Evolutionary conservation across 129 eudicot genomes (phyloP).

Genomic region (Gnaphalium uliginosum): DNA sequence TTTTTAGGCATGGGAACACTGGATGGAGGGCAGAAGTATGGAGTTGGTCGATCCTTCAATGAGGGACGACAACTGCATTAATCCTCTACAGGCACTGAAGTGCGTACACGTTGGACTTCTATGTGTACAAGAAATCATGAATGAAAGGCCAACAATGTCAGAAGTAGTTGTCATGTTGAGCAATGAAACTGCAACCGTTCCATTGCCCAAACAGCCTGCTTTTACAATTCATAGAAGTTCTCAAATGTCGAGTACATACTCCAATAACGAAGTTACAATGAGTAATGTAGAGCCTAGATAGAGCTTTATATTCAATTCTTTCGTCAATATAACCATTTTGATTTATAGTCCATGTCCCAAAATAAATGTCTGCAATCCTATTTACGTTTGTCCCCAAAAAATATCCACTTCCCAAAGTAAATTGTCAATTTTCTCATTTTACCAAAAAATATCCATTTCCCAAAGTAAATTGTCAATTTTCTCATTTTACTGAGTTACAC

Average conservation of each 20-base stretch:
- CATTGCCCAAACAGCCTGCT: conserved; percentile 39
- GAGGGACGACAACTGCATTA: conserved; percentile 11
- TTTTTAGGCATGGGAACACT: conserved; percentile 41
- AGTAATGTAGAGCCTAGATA: conserved; percentile 32
- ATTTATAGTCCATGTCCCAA: not conserved
- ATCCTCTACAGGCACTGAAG: conserved; percentile 26
- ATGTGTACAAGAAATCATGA: conserved; percentile 36
- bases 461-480: no score
- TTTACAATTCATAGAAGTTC: conserved; percentile 29
- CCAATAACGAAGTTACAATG: conserved; percentile 37
- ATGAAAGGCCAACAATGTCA: conserved; percentile 38
- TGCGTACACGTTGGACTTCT: conserved; percentile 37
- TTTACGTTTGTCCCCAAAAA: no score
- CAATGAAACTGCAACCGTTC: conserved; percentile 33
- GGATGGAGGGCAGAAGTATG: conserved; percentile 33
- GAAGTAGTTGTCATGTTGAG: conserved; percentile 36
- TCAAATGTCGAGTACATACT: conserved; percentile 8
- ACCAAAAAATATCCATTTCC: no score
- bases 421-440: no score
- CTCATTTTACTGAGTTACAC: no score
- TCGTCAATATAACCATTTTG: not conserved
- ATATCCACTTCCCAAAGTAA: no score
- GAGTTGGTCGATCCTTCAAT: conserved; percentile 35
- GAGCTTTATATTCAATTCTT: not conserved
- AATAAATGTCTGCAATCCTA: no score